phyloP scores from a whole-genome alignment of 2,329 filamentous ascomycete species.

The Aureobasidium pullulans region DNA sequence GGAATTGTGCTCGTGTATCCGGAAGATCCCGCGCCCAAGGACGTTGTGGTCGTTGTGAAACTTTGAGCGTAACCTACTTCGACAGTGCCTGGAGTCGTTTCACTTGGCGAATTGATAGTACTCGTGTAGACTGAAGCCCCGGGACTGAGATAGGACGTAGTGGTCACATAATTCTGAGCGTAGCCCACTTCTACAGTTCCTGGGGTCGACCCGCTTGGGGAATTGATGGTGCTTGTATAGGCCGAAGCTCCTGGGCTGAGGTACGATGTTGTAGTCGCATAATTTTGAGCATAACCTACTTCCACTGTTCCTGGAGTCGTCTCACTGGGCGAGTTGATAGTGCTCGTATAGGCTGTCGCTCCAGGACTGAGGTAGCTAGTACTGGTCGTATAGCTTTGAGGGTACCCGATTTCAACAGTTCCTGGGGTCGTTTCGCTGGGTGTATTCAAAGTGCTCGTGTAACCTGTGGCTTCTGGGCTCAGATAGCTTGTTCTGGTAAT shows the following conservation, averaged over 20 bases:
- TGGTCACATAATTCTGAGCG: neutral
- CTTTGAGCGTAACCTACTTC: neutral
- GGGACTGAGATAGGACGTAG: neutral
- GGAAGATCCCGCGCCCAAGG: neutral
- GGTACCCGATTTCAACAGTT: neutral
- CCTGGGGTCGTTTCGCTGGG: neutral
- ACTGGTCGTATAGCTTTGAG: neutral
- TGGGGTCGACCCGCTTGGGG: neutral
- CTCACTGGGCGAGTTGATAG: neutral
- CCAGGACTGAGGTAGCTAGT: neutral
- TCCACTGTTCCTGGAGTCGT: neutral
- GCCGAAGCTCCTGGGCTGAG: neutral
- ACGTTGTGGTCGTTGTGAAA: neutral
- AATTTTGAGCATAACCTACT: neutral
- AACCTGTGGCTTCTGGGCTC: neutral
- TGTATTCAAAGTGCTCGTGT: neutral
- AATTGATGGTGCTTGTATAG: neutral
- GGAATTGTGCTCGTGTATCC: neutral
- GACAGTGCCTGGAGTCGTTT: neutral
- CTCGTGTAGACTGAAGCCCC: neutral
- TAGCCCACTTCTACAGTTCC: neutral
- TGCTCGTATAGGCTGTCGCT: neutral
- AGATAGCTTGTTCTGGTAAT: neutral
- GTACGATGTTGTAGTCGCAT: neutral
- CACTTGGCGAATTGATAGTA: neutral